Base-by-base conservation (phyloP, 2,329 filamentous ascomycete genomes). In the Knufia fluminis region DNA sequence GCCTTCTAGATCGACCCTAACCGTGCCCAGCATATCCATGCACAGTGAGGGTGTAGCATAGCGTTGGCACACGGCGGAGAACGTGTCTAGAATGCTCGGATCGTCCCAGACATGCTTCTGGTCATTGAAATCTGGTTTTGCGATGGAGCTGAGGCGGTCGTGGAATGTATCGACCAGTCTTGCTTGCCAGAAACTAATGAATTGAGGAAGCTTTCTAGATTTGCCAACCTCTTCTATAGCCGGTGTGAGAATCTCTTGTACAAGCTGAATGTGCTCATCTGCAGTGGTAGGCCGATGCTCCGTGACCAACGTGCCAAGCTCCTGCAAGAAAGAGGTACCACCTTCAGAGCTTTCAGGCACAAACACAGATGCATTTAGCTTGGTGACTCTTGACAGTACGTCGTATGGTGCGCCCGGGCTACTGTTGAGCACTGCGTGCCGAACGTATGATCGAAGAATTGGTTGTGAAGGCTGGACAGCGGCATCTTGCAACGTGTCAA, bases 81-180 rank as follows among this genome's bases (percentile, higher is more conserved):
- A 50, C 10, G 28, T 58, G 22, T 64, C 60, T 28, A 64, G 65
- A 12, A 72, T 31, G 51, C 69, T 67, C 45, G 71, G 67, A 49
- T 71, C 68, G 54, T 72, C 70, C 70, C 70, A 73, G 2, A 71
- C 61, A 4, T 66, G 66, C 50, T 65, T 45, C 28, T 65, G 3
- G 50, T 49, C 22, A 63, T 41, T 22, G 48, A 57, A 28, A 43
- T 31, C 16, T 44, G 10, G 50, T 54, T 48, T 65, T 64, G 36
- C 22, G 22, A 35, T 48, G 9, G 46, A 44, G 2, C 47, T 60
- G 54, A 56, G 62, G 53, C 52, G 52, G 16, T 46, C 40, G 9
- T 53, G 50, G 52, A 71, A 66, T 9, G 69, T 53, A 6, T 60
- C 53, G n/a, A 59, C 52, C 12, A 72, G 58, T 48, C 68, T 65